Evolutionary conservation across 75 land plant species (phyloP), one percentile per base, ranked within the genome.

Genomic region (Cryptomeria japonica): DNA sequence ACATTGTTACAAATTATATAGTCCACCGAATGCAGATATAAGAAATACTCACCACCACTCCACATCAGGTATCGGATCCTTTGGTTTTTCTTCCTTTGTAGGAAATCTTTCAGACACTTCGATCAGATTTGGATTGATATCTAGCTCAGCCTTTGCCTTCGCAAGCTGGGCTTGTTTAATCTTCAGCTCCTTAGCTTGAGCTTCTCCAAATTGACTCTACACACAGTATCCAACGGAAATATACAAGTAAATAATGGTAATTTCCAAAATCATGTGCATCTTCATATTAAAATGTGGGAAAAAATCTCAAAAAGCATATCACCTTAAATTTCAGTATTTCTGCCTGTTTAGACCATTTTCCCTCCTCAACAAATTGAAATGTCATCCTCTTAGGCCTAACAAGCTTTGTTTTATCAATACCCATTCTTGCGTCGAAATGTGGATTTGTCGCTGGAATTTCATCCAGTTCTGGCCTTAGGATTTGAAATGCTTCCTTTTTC

Each of bases 361-460:
- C 99, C 91, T 98, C 99, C 91, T 96, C 99, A 5, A 98, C 99
- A 93, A 98, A 98, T 94, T 98, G 99, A 91, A 98, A 98, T 18
- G 86, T 87, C 91, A 94, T 90, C 87, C 99, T 94, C 90, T 95
- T 96, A 10, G 96, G 95, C 88, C 99, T 91, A 86, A 96, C 84
- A 80, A 97, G 91, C 90, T 97, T 96, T 91, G 86, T 98, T 73
- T 97, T 98, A 90, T 98, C 92, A 38, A 96, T 85, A 42, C 96
- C 99, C 95, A 98, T 94, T 19, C 91, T 85, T 14, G 86, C 36
- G 88, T 98, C 99, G 95, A 93, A 98, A 90, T 90, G 91, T 25
- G 97, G 94, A 85, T 95, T 93, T 80, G 91, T 84, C 15, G 90
- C 92, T 32, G 92, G 93, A 90, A 92, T 94, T 64, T 90, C 96